Evolutionary conservation across 2,329 filamentous ascomycete genomes (phyloP), one percentile per base, ranked within the genome.

Genomic region (Verticillium tricorpus): DNA sequence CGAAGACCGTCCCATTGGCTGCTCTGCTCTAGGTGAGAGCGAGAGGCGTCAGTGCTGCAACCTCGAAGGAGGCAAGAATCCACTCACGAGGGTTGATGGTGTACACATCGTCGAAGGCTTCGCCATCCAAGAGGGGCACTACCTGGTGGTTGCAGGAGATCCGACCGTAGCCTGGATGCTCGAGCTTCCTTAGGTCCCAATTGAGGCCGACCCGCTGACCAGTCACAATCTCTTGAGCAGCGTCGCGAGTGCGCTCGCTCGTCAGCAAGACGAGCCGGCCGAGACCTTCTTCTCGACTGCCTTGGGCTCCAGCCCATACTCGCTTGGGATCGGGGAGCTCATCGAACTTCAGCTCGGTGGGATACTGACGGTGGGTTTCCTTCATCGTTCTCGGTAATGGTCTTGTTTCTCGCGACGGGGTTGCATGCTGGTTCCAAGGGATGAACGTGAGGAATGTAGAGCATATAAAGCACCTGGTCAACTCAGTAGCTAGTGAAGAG

Each of bases 151-250:
- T 70, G 58, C 79, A 80, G 8, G 80, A 78, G 39, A 79, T 77
- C 1, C 84, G 77, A 55, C 78, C 78, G 65, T 85, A 81, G 63
- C 81, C 80, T 1, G 83, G 80, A 65, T 80, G 78, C 61, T 86
- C 82, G 2, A 85, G 72, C 67, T 86, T 85, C n/a, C 77, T 80
- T 62, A 86, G 69, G 25, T 83, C 80, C 84, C 84, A 86, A 31
- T 78, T 78, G 40, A 86, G 74, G 12, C 79, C 80, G 31, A 85
- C 77, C 37, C 82, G 76, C 22, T 74, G 74, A 11, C 84, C 84
- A 0, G 78, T 81, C 45, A 73, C 76, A 66, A 86, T 85, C 66
- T 83, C 79, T 6, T 75, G 73, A 2, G 84, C 83, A 0, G 81
- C 77, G 25, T 75, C 73, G 5, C 78, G 77, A 2, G 85, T 80